Conservation (phyloP, 805 yeast genomes). For the Yarrowia osloensis region DNA sequence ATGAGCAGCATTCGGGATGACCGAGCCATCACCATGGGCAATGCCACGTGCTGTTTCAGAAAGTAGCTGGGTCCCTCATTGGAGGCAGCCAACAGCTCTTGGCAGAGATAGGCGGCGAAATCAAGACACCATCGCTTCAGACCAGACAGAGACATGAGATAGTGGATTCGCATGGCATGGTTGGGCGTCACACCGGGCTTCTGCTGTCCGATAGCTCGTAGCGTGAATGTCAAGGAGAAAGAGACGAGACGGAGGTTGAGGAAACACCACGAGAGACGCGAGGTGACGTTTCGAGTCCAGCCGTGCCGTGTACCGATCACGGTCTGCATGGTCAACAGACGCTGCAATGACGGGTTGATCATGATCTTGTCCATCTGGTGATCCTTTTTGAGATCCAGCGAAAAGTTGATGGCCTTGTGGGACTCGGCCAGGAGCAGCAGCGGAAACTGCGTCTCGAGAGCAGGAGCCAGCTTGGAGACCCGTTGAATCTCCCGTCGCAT, state of each 20-base stretch:
- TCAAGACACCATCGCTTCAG: constrained; percentile 85
- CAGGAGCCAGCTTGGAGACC: constrained; percentile 36
- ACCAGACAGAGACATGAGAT: constrained; percentile 52
- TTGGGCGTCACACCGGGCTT: constrained; percentile 56
- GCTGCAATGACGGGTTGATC: constrained; percentile 75
- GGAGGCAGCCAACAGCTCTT: constrained; percentile 53
- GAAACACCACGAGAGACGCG: constrained; percentile 60
- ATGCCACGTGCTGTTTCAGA: constrained; percentile 32
- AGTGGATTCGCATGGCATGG: constrained; percentile 38
- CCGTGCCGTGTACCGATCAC: constrained; percentile 57
- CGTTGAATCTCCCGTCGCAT: constrained; percentile 52
- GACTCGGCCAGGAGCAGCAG: constrained; percentile 59
- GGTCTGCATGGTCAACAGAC: constrained; percentile 68
- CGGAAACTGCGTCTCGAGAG: constrained; percentile 42
- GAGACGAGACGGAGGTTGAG: constrained; percentile 70
- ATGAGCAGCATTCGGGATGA: constrained; percentile 44
- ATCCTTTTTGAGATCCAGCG: constrained; percentile 68
- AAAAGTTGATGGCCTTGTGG: constrained; percentile 73
- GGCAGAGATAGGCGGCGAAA: constrained; percentile 67
- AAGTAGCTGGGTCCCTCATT: constrained; percentile 31
- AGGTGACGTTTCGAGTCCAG: constrained; percentile 49
- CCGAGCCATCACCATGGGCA: constrained; percentile 43
- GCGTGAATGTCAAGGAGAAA: constrained; percentile 69
- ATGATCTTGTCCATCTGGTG: constrained; percentile 69
- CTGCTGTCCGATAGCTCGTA: constrained; percentile 47